Percentiles rank a stretch among this genome's conserved stretches.
Conservation (phyloP, 2,329 filamentous ascomycete genomes). For the Chaetomium olivaceum region DNA sequence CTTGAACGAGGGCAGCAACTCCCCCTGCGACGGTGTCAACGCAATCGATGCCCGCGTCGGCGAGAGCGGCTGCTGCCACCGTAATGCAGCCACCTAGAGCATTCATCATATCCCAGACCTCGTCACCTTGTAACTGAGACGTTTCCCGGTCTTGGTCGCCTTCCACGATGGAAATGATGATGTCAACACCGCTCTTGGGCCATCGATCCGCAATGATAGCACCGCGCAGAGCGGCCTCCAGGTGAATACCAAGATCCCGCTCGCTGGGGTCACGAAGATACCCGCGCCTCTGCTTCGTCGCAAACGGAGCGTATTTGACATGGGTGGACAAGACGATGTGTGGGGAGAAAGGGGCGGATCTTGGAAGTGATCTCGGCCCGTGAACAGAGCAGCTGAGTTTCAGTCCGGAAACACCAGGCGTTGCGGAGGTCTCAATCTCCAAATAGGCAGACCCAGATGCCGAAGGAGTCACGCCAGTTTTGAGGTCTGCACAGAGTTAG, state of each 20-base stretch:
- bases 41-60: constrained; percentile 93
- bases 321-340: constrained; percentile 90
- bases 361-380: constrained; percentile 84
- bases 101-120: constrained; percentile 86
- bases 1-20: constrained; percentile 74
- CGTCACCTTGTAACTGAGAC: constrained; percentile 52
- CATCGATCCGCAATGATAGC: constrained; percentile 91
- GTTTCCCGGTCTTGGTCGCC: constrained; percentile 76
- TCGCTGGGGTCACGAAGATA: constrained; percentile 85
- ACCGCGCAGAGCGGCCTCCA: constrained; percentile 86
- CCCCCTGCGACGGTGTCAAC: constrained; percentile 88
- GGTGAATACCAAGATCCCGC: constrained; percentile 83
- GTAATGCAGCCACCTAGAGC: constrained; percentile 90
- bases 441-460: constrained; percentile 92
- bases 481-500: constrained; percentile 64
- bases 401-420: constrained; percentile 55
- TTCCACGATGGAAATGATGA: constrained; percentile 89
- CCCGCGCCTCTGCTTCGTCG: constrained; percentile 76
- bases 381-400: constrained; percentile 94
- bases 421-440: constrained; percentile 58
- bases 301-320: constrained; percentile 96
- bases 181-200: constrained; percentile 98
- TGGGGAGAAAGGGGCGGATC: constrained; percentile 87
- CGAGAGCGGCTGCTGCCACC: constrained; percentile 87
- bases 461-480: constrained; percentile 88